Percentiles rank a stretch among this genome's conserved stretches.
Conservation (phyloP, 129 eudicot genomes). For the Helianthus annuus region DNA sequence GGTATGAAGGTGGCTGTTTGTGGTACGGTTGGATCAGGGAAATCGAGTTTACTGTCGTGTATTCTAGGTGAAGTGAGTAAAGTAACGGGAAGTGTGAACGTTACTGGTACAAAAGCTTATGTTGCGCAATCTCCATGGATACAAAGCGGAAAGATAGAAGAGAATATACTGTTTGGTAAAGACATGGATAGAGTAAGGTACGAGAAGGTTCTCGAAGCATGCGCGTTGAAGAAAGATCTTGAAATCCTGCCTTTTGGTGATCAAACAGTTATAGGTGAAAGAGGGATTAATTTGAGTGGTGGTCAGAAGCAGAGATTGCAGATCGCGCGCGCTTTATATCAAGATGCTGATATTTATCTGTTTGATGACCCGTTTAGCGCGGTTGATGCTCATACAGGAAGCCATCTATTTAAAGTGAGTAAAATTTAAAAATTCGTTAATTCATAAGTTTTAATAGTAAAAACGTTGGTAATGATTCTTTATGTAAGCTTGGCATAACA, state of each 20-base stretch:
- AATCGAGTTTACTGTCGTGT: slow-evolving; percentile 84
- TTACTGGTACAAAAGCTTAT: slow-evolving; percentile 77
- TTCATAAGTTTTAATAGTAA: not conserved
- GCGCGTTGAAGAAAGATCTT: slow-evolving; percentile 78
- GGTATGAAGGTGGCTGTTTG: slow-evolving; percentile 89
- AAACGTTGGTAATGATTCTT: not conserved
- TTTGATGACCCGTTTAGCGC: slow-evolving; percentile 97
- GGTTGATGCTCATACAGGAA: slow-evolving; percentile 96
- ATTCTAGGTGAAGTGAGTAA: slow-evolving; percentile 76
- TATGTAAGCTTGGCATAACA: slow-evolving; percentile 30
- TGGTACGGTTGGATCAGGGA: slow-evolving; percentile 92
- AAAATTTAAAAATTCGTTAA: not conserved
- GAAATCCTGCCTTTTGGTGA: slow-evolving; percentile 84
- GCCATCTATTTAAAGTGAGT: slow-evolving; percentile 75
- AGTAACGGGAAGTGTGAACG: slow-evolving; percentile 56
- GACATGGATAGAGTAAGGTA: slow-evolving; percentile 63
- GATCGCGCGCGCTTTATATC: slow-evolving; percentile 90
- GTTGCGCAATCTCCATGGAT: slow-evolving; percentile 96
- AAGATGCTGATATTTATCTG: slow-evolving; percentile 81
- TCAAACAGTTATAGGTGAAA: slow-evolving; percentile 87
- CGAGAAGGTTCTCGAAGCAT: slow-evolving; percentile 75
- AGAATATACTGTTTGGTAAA: slow-evolving; percentile 74
- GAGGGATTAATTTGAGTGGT: slow-evolving; percentile 95
- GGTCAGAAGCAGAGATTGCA: slow-evolving; percentile 98
- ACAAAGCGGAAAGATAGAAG: slow-evolving; percentile 89